Conservation (phyloP, 139 green algal species). For the Chlorella vulgaris region DNA sequence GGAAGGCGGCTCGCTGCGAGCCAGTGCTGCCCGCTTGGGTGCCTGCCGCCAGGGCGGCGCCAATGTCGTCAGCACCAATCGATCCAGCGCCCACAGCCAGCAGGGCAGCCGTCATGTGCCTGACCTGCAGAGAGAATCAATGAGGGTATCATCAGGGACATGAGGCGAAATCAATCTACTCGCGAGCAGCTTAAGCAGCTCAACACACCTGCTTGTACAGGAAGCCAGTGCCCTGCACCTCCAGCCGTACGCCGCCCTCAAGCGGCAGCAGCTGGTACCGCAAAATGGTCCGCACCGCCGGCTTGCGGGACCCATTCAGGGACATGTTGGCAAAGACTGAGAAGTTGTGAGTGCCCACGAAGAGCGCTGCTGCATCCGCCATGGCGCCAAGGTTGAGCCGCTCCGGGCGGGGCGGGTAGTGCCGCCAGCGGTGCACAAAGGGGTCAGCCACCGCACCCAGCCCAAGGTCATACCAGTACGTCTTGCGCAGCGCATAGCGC, state of each 20-base stretch:
- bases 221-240: slow-evolving; percentile 78
- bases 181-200: too few species aligned
- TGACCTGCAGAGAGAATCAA: neutral
- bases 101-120: slow-evolving; percentile 79
- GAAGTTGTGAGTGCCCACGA: slow-evolving; percentile 80
- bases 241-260: slow-evolving; percentile 39
- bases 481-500: slow-evolving; percentile 59
- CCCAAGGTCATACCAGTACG: slow-evolving; percentile 70
- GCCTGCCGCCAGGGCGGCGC: slow-evolving; percentile 1
- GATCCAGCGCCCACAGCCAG: slow-evolving; percentile 51
- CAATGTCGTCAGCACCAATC: slow-evolving; percentile 17
- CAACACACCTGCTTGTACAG: slow-evolving; percentile 69
- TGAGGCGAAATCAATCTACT: too few species aligned
- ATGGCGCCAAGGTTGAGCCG: slow-evolving; percentile 56
- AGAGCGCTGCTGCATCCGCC: slow-evolving; percentile 41
- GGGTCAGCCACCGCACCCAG: slow-evolving; percentile 6
- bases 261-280: slow-evolving; percentile 44
- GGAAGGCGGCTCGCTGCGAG: slow-evolving; percentile 19
- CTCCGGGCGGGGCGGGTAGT: slow-evolving; percentile 39
- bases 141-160: too few species aligned
- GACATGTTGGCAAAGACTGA: slow-evolving; percentile 60
- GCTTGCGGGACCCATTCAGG: slow-evolving; percentile 31
- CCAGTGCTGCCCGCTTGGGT: neutral
- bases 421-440: slow-evolving; percentile 54
- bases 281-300: slow-evolving; percentile 64